phyloP scores from a whole-genome alignment of 164 flowering plant species.

The Nelumbo lutea region DNA sequence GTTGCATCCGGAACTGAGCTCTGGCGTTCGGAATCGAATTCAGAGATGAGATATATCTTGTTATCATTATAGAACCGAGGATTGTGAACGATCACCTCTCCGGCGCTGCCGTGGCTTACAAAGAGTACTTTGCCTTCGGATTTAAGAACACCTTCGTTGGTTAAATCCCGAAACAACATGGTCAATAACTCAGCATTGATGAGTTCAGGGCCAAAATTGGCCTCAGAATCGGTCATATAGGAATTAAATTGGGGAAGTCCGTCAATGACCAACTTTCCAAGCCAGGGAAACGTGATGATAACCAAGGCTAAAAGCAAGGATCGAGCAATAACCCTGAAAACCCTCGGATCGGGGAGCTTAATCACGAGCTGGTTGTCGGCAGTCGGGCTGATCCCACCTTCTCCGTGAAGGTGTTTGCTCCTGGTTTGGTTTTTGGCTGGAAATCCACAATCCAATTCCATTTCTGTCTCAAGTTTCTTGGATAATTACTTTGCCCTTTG shows the following conservation, averaged over 20 bases:
- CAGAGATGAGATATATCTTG: constrained; percentile 26
- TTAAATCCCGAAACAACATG: constrained; percentile 42
- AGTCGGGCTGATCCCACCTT: constrained; percentile 6
- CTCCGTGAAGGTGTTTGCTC: constrained; percentile 9
- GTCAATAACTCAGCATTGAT: constrained; percentile 13
- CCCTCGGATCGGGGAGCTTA: constrained; percentile 31
- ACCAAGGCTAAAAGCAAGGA: constrained; percentile 39
- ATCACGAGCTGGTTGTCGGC: constrained; percentile 27
- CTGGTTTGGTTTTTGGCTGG: constrained; percentile 9
- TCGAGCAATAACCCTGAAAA: constrained; percentile 40
- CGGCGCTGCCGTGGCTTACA: constrained; percentile 18
- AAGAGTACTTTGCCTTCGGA: constrained; percentile 33
- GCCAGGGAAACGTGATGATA: constrained; percentile 41
- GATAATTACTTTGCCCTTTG: too few species aligned
- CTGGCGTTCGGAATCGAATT: constrained; percentile 24
- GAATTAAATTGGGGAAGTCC: not conserved
- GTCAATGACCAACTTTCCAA: constrained; percentile 17
- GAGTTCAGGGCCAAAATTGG: not conserved
- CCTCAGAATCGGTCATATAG: not conserved
- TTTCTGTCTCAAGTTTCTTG: constrained; percentile 1
- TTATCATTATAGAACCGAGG: constrained; percentile 13
- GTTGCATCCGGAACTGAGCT: constrained; percentile 25
- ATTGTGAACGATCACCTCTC: constrained; percentile 1
- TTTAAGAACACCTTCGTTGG: constrained; percentile 46
- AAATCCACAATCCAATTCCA: constrained; percentile 6